These are phyloP conservation scores for Camelina neglecta DNA, from an alignment of 345 rosid genomes.

Conservation along the genomic window DNA sequence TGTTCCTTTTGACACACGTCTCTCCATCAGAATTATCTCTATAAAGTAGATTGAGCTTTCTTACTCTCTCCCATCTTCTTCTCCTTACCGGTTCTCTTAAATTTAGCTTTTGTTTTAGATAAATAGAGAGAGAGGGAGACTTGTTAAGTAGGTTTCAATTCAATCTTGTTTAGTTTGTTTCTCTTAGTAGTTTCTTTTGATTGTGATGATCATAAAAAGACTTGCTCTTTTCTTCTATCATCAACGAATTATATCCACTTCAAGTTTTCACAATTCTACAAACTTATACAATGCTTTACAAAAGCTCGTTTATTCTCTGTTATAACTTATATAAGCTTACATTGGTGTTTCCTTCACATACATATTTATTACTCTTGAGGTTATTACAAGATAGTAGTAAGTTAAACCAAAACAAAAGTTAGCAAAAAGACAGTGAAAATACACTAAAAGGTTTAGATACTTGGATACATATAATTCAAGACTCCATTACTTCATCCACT, in stretches of 20 bases:
- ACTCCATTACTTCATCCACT: slow-evolving; percentile 1
- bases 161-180: slow-evolving; percentile 38
- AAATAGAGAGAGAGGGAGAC: slow-evolving; percentile 38
- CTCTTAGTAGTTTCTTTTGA: slow-evolving; percentile 29
- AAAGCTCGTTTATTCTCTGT: slow-evolving; percentile 10
- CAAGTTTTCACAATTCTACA: not conserved
- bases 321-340: slow-evolving; percentile 8
- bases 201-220: slow-evolving; percentile 40
- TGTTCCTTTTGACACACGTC: slow-evolving; percentile 21
- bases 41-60: slow-evolving; percentile 45
- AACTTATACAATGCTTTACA: slow-evolving; percentile 20
- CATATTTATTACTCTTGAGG: slow-evolving; percentile 22
- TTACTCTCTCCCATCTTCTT: slow-evolving; percentile 29
- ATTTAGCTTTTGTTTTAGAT: slow-evolving; percentile 42
- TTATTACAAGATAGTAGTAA: slow-evolving; percentile 17
- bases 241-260: slow-evolving; percentile 10
- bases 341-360: slow-evolving; percentile 18
- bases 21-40: slow-evolving; percentile 34
- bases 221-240: not conserved
- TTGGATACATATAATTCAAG: slow-evolving; percentile 7
- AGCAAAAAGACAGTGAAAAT: slow-evolving; percentile 29
- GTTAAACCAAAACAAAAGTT: slow-evolving; percentile 22
- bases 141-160: slow-evolving; percentile 40
- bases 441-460: slow-evolving; percentile 7
- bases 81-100: slow-evolving; percentile 14